phyloP scores from a whole-genome alignment of 2,329 filamentous ascomycete genomes.

The Alternaria panax region DNA sequence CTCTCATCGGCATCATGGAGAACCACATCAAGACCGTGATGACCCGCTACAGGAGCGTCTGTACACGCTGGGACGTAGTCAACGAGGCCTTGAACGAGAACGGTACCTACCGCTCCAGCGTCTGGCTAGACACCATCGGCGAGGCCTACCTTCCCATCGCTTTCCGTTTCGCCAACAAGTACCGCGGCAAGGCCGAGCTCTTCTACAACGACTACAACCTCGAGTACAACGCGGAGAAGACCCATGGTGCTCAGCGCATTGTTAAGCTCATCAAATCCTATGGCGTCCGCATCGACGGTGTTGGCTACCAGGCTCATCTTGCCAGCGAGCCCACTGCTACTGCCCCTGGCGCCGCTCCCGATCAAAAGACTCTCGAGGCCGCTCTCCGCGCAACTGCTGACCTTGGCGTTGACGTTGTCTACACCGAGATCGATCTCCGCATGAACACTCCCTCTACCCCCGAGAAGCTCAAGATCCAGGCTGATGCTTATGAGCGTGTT shows the following conservation, averaged over 20 bases:
- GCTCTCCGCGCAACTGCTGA: conserved; percentile 61
- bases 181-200: conserved; percentile 51
- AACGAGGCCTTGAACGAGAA: conserved; percentile 50
- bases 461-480: conserved; percentile 56
- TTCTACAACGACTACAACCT: conserved; percentile 73
- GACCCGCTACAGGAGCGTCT: conserved; percentile 50
- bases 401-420: conserved; percentile 64
- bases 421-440: conserved; percentile 69
- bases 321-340: conserved; percentile 61
- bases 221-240: conserved; percentile 60
- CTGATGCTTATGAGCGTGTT: conserved; percentile 55
- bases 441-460: conserved; percentile 56
- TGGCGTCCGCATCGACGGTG: conserved; percentile 63
- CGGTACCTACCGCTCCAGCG: conserved; percentile 52
- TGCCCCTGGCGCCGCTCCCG: conserved; percentile 51
- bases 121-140: conserved; percentile 55
- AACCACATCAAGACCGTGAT: conserved; percentile 53
- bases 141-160: conserved; percentile 56
- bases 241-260: conserved; percentile 45
- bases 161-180: conserved; percentile 51
- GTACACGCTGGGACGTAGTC: conserved; percentile 52
- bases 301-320: conserved; percentile 69
- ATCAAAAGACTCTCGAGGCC: conserved; percentile 54
- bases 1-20: conserved; percentile 51
- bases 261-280: conserved; percentile 52